phyloP scores from a whole-genome alignment of 2,329 filamentous ascomycete genomes.

The Colletotrichum noveboracense region DNA sequence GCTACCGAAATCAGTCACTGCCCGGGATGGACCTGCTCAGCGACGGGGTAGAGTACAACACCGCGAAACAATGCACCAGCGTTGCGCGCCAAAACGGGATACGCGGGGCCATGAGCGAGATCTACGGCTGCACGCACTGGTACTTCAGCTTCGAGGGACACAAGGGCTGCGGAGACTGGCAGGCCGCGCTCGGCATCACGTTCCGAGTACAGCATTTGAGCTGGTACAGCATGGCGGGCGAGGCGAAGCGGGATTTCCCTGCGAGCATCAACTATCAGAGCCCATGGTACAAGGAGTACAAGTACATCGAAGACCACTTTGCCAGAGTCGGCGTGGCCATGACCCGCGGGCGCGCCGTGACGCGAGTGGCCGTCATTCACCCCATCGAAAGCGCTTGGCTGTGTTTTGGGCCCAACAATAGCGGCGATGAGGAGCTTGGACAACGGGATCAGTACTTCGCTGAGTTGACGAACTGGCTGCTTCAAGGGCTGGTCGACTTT shows the following conservation, averaged over 20 bases:
- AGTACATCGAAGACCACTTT: conserved; percentile 35
- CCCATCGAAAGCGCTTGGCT: conserved; percentile 39
- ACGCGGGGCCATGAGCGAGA: conserved; percentile 32
- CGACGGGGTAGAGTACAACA: conserved; percentile 35
- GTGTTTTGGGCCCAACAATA: conserved; percentile 31
- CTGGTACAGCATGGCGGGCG: conserved; percentile 37
- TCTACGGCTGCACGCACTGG: conserved; percentile 36
- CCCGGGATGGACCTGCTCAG: conserved; percentile 35
- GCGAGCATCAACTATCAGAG: conserved; percentile 36
- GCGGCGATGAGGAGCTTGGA: conserved; percentile 26
- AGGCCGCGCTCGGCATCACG: conserved; percentile 36
- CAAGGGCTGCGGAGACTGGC: conserved; percentile 38
- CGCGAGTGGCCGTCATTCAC: conserved; percentile 33
- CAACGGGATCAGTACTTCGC: conserved; percentile 29
- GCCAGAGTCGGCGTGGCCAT: conserved; percentile 33
- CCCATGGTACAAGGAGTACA: conserved; percentile 37
- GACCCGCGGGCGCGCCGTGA: conserved; percentile 32
- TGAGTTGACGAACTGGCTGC: conserved; percentile 20
- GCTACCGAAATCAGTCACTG: conserved; percentile 33
- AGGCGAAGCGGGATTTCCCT: conserved; percentile 36
- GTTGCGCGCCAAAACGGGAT: conserved; percentile 33
- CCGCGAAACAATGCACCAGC: conserved; percentile 34
- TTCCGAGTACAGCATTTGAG: conserved; percentile 34
- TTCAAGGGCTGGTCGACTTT: conserved; percentile 32
- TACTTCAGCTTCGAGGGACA: conserved; percentile 36